Evolutionary conservation across 192 early-diverging fungal species (phyloP), one percentile per base, ranked within the genome.

Genomic region (Coemansia sp.): DNA sequence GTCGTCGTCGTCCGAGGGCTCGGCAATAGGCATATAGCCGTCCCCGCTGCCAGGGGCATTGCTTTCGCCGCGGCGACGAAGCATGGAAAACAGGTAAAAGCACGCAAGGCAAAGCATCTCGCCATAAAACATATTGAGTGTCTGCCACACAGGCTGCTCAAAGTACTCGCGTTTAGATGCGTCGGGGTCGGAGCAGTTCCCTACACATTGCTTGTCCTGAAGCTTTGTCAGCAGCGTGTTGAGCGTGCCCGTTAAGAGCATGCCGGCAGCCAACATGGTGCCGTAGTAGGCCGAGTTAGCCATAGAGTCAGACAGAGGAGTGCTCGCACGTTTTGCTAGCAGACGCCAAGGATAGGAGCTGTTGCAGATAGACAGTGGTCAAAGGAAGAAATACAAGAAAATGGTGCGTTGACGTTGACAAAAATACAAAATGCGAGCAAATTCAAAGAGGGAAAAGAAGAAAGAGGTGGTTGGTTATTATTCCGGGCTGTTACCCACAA

Each of bases 71-170:
- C 63, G 63, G 58, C 65, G 71, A 69, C 70, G 66, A 45, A 62
- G 71, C 36, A 65, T 54, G 19, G 71, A 48, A 48, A 69, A 71
- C 54, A 89, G 10, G 71, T 84, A 90, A 73, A 89, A 83, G 56
- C 87, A 83, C 11, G 86, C 74, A 36, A 96, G 75, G 73, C 96
- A 91, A 32, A 92, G 75, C 49, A 86, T 85, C 73, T 99, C 96
- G 56, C 96, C 96, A 40, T 93, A 73, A 75, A 97, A 99, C 96
- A 99, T 99, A 62, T 92, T 95, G 55, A 99, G 83, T 23, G 96
- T 97, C 86, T 97, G 95, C 91, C 91, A 95, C n/a, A 96, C 83
- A 14, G 96, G 96, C 79, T 99, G 96, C 74, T 99, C 95, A 86
- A 94, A 99, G 50, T 89, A 84, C 50, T 88, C 71, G 45, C 84